Percentiles rank a stretch among this genome's conserved stretches.
phyloP scores from a whole-genome alignment of 2,329 filamentous ascomycete species.

The Neonectria coccinea region DNA sequence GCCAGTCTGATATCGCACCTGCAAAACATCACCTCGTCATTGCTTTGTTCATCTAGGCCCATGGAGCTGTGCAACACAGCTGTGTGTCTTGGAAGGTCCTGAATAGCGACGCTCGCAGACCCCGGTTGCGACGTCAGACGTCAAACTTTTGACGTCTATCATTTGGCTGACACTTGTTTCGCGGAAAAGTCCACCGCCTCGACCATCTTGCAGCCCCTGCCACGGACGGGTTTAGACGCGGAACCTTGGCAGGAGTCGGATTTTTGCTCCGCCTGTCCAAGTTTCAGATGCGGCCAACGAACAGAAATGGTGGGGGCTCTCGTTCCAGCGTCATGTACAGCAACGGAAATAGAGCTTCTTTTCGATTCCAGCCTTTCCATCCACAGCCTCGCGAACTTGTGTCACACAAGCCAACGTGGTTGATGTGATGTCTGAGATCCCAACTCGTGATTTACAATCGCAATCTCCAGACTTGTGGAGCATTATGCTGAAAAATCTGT shows the following conservation, averaged over 20 bases:
- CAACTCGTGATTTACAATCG: conserved; percentile 35
- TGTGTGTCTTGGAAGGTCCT: conserved; percentile 29
- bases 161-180: conserved; percentile 16
- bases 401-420: conserved; percentile 33
- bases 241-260: conserved; percentile 17
- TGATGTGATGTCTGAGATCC: conserved; percentile 25
- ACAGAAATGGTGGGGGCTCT: conserved; percentile 29
- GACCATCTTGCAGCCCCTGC: conserved; percentile 28
- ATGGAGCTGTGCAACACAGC: conserved; percentile 25
- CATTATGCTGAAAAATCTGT: conserved; percentile 42
- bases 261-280: conserved; percentile 24
- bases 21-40: conserved; percentile 38
- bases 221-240: conserved; percentile 23
- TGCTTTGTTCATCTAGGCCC: conserved; percentile 24
- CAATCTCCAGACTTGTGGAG: conserved; percentile 43
- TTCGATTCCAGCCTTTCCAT: conserved; percentile 27
- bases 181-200: conserved; percentile 22
- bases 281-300: conserved; percentile 33
- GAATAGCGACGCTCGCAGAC: conserved; percentile 33
- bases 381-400: conserved; percentile 39
- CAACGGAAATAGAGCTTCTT: conserved; percentile 33
- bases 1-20: conserved; percentile 39
- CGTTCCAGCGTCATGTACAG: conserved; percentile 20
- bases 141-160: conserved; percentile 35
- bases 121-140: conserved; percentile 37